Evolutionary conservation across 768 basidiomycete genomes (phyloP), one percentile per base, ranked within the genome.

Genomic region (Pholiota conissans): DNA sequence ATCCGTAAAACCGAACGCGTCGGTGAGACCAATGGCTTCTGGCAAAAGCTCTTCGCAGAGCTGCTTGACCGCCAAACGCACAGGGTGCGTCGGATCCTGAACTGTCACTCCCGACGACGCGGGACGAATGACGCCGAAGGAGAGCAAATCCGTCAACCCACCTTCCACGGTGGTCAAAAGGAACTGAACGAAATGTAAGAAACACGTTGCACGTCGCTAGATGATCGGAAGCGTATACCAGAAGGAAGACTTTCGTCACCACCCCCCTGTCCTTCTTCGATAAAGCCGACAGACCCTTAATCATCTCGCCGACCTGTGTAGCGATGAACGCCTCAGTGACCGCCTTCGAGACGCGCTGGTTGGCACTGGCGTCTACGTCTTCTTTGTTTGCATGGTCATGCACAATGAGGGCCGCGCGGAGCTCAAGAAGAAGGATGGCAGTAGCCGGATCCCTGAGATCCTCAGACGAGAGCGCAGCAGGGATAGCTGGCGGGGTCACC

Each of bases 1-100:
- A 63, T 91, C 89, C 0, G 82, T 78, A 62, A 89, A 89, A 0
- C 84, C 86, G 66, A 92, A 90, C 3, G 87, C 84, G 65, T 92
- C 90, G 5, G 79, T 84, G 52, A 91, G 71, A 0, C 84, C 86
- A 52, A 91, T 82, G 5, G 80, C 81, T 57, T 92, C 79, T 0
- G 87, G 85, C 0, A 90, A 67, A 10, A 91, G 61, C 47, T 77
- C 76, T 7, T 70, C 62, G 65, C 85, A 89, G 0, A 82, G 59
- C 5, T 65, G 48, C 26, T 81, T 70, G 58, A 89, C 81, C 4
- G 80, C 72, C 20, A 78, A 63, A 10, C 87, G 81, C 22, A 90
- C 67, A 0, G 68, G 70, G 34, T 77, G 74, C 0, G 81, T 78
- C 1, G 79, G 74, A 60, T 88, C 83, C 24, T 60, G 61, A 1